Percentiles rank a stretch among this genome's conserved stretches.
Conservation (phyloP, 108 stramenopile genomes). For the Conticribra weissflogii region DNA sequence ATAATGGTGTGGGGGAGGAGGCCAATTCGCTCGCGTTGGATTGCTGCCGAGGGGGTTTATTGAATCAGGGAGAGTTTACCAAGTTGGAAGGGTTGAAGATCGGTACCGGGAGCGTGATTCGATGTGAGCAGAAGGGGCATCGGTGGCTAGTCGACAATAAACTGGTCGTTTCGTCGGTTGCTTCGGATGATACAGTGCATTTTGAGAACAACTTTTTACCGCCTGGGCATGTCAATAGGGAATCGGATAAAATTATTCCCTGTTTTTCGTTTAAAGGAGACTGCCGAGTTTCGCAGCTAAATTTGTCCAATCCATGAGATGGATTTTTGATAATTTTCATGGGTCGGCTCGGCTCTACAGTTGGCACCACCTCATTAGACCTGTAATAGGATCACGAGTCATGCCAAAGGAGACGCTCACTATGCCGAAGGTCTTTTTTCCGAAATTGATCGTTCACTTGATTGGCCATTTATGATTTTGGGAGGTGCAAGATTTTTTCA, state of each 20-base stretch:
- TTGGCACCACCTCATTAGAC: too few species aligned
- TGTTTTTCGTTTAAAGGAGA: constrained; percentile 30
- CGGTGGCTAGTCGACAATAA: constrained; percentile 29
- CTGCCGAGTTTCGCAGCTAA: constrained; percentile 26
- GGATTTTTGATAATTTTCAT: too few species aligned
- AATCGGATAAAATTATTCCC: constrained; percentile 34
- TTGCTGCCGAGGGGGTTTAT: constrained; percentile 31
- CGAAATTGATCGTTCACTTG: too few species aligned
- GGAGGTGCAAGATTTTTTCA: too few species aligned
- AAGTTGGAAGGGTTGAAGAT: constrained; percentile 32
- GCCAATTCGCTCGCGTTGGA: constrained; percentile 29
- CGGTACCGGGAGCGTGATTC: constrained; percentile 26
- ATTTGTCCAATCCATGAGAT: constrained; percentile 11
- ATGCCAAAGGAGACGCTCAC: too few species aligned
- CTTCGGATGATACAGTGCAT: constrained; percentile 29
- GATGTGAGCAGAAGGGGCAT: constrained; percentile 28
- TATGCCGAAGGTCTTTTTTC: too few species aligned
- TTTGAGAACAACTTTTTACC: constrained; percentile 23
- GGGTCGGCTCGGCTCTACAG: too few species aligned
- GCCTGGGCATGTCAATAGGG: constrained; percentile 16
- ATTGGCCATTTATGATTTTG: too few species aligned
- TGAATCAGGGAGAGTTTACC: constrained; percentile 36
- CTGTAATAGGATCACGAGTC: too few species aligned
- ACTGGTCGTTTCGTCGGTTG: constrained; percentile 29
- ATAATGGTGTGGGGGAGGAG: constrained; percentile 41